Conservation (phyloP, 352 stramenopile species). For the Phytopythium oedochilum region DNA sequence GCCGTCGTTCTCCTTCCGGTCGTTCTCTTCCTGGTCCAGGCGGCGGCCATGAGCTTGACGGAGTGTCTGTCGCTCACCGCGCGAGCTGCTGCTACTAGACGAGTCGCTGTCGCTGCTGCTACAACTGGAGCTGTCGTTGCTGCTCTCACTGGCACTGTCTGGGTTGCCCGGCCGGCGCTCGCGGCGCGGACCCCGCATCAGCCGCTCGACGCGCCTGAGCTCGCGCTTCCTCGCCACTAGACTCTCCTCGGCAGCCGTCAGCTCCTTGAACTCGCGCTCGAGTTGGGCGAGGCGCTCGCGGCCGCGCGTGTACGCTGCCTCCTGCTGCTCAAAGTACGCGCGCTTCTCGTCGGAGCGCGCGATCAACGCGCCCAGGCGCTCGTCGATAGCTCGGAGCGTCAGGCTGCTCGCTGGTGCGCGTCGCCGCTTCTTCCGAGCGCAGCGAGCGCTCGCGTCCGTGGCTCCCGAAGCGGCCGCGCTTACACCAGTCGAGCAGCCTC, state of each 20-base stretch:
- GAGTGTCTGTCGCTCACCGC: background rate
- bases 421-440: background rate
- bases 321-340: conserved; percentile 25
- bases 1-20: background rate
- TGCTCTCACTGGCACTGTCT: conserved; percentile 11
- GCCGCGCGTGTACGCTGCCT: conserved; percentile 24
- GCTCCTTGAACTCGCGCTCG: conserved; percentile 29
- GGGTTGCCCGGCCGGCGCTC: conserved; percentile 9
- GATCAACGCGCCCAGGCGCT: conserved; percentile 8
- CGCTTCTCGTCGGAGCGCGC: conserved; percentile 26
- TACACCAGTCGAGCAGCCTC: conserved; percentile 1
- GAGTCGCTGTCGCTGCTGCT: conserved; percentile 3
- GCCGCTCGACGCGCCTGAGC: conserved; percentile 22
- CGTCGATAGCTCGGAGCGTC: background rate
- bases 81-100: background rate
- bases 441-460: background rate
- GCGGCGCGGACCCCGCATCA: conserved; percentile 18
- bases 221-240: conserved; percentile 30
- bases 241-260: conserved; percentile 33
- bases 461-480: background rate
- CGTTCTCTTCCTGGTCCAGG: background rate
- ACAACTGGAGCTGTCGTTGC: background rate
- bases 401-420: background rate
- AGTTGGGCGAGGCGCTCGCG: conserved; percentile 21
- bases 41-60: background rate